Conservation (phyloP, 2,329 filamentous ascomycete species). For the Penicillium verrucosum region DNA sequence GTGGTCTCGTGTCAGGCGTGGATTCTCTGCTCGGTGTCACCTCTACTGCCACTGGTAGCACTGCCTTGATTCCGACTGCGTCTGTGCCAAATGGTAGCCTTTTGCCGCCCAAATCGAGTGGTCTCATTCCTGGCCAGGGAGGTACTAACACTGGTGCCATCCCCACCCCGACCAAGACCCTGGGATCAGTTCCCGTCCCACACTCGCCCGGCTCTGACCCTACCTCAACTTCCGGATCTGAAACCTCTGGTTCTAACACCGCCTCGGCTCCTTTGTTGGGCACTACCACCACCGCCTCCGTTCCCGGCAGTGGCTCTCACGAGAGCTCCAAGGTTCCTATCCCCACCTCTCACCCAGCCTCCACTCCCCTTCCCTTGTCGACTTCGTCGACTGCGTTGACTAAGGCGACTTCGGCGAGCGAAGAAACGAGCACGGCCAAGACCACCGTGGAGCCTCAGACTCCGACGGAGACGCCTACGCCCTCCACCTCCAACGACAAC, state of each 20-base stretch:
- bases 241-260: constrained; percentile 4
- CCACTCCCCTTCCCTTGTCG: constrained; percentile 43
- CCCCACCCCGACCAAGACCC: constrained; percentile 13
- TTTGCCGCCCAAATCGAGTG: constrained; percentile 10
- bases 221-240: constrained; percentile 1
- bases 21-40: constrained; percentile 12
- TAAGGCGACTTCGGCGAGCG: constrained; percentile 23
- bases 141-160: constrained; percentile 13
- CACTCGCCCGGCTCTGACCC: constrained; percentile 12
- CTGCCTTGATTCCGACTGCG: constrained; percentile 17
- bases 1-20: constrained; percentile 9
- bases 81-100: constrained; percentile 4
- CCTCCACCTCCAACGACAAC: constrained; percentile 21
- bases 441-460: constrained; percentile 28
- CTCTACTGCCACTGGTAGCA: constrained; percentile 17
- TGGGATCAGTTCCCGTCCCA: constrained; percentile 17
- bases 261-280: constrained; percentile 1
- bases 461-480: constrained; percentile 20
- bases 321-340: constrained; percentile 8
- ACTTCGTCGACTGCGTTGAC: constrained; percentile 21
- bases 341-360: constrained; percentile 14
- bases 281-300: constrained; percentile 6
- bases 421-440: constrained; percentile 27
- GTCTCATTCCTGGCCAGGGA: constrained; percentile 7
- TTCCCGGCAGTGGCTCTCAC: constrained; percentile 9